phyloP scores from a whole-genome alignment of 1,139 yeast genomes.

The Suhomyces wounanorum region DNA sequence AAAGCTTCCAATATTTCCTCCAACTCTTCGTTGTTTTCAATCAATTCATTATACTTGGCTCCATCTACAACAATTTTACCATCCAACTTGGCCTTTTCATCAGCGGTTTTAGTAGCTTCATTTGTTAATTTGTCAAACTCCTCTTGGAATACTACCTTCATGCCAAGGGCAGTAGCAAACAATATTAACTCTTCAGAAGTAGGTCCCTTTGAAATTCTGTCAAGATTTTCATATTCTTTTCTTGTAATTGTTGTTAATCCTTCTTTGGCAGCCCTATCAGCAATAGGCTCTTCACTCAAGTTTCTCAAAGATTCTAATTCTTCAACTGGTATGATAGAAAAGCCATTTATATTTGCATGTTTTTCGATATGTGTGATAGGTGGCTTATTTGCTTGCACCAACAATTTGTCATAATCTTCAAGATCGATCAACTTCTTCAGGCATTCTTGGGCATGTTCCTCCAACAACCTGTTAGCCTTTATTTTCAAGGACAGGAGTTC shows the following conservation, averaged over 20 bases:
- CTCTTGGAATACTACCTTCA: constrained; percentile 19
- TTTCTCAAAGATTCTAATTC: constrained; percentile 24
- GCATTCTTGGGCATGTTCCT: constrained; percentile 28
- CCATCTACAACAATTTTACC: constrained; percentile 30
- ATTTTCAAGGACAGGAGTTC: constrained; percentile 14
- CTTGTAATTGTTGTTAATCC: constrained; percentile 14
- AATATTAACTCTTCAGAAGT: constrained; percentile 19
- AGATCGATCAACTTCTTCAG: constrained; percentile 25
- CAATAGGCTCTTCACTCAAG: constrained; percentile 7
- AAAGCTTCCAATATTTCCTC: background rate
- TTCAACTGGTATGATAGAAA: constrained; percentile 30
- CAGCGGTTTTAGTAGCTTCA: constrained; percentile 12
- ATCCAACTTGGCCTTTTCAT: constrained; percentile 24
- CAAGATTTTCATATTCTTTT: constrained; percentile 14
- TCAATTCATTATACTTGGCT: constrained; percentile 21
- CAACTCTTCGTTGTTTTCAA: constrained; percentile 1
- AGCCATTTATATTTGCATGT: constrained; percentile 33
- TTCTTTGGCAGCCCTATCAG: constrained; percentile 17
- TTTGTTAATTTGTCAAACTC: constrained; percentile 24
- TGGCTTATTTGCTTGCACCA: constrained; percentile 41
- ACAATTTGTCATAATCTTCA: constrained; percentile 35
- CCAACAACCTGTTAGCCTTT: constrained; percentile 20
- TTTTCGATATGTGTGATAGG: constrained; percentile 32
- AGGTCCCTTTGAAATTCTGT: constrained; percentile 22
- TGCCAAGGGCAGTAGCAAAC: constrained; percentile 28